Evolutionary conservation across 306 rosid genomes (phyloP).

Genomic region (Cicer arietinum): DNA sequence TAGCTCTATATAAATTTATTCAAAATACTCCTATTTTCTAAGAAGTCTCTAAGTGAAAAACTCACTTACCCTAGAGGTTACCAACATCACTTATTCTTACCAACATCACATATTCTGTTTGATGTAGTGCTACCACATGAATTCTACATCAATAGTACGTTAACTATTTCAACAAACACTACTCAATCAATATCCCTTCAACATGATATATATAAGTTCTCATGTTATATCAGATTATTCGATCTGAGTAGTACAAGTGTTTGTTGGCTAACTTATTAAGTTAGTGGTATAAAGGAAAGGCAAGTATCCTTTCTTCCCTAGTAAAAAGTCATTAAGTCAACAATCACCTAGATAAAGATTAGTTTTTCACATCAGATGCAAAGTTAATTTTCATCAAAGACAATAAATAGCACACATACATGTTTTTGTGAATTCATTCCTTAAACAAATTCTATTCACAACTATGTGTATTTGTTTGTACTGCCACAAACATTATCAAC

Average conservation of each 20-base stretch:
- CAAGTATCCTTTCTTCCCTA: not conserved
- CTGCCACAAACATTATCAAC: not conserved
- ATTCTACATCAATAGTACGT: conserved; percentile 6
- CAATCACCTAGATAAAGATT: conserved; percentile 5
- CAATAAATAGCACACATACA: not conserved
- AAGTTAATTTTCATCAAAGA: not conserved
- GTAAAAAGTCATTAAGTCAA: not conserved
- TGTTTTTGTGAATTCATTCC: not conserved
- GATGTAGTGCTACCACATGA: not conserved
- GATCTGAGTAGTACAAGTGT: not conserved
- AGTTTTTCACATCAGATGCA: not conserved
- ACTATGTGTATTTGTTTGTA: not conserved
- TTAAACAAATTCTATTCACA: not conserved
- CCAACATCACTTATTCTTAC: not conserved
- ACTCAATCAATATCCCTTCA: too few species aligned
- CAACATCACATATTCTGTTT: conserved; percentile 7
- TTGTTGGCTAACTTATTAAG: not conserved
- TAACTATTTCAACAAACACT: not conserved
- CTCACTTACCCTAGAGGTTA: too few species aligned
- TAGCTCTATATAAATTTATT: too few species aligned
- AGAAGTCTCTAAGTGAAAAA: too few species aligned
- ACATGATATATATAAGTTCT: too few species aligned
- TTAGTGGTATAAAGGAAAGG: not conserved
- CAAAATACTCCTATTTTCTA: too few species aligned
- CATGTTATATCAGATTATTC: too few species aligned